Conservation (phyloP, 306 rosid genomes). For the Cotoneaster glaucophyllus region DNA sequence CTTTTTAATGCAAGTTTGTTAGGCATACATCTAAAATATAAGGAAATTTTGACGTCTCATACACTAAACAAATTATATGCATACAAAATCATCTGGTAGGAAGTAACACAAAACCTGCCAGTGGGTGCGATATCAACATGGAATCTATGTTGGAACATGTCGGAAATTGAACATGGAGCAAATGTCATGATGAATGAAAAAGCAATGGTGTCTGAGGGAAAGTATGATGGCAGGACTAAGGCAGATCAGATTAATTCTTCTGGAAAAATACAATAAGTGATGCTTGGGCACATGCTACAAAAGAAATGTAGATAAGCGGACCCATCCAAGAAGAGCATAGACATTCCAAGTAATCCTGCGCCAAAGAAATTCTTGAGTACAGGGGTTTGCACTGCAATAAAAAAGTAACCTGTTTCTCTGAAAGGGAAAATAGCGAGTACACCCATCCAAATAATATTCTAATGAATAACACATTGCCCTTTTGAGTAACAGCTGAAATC, state of each 20-base stretch:
- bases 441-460: conserved; percentile 37
- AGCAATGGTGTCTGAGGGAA: conserved; percentile 70
- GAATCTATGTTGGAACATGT: conserved; percentile 73
- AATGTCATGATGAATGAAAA: conserved; percentile 88
- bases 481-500: conserved; percentile 24
- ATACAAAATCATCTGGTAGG: conserved; percentile 35
- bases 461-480: conserved; percentile 50
- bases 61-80: conserved; percentile 20
- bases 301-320: conserved; percentile 79
- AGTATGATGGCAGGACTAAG: conserved; percentile 72
- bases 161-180: conserved; percentile 85
- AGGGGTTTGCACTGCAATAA: conserved; percentile 43
- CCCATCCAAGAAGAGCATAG: conserved; percentile 83
- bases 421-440: conserved; percentile 43
- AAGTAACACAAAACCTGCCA: conserved; percentile 82
- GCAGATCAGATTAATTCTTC: conserved; percentile 72
- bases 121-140: conserved; percentile 61
- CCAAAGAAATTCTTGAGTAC: conserved; percentile 80
- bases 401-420: conserved; percentile 41
- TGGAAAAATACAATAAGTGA: conserved; percentile 68
- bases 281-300: conserved; percentile 78
- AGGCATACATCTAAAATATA: conserved; percentile 10
- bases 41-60: conserved; percentile 23
- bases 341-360: conserved; percentile 90
- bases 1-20: conserved; percentile 3